Evolutionary conservation across 345 rosid genomes (phyloP).

Genomic region (Gossypium mustelinum): DNA sequence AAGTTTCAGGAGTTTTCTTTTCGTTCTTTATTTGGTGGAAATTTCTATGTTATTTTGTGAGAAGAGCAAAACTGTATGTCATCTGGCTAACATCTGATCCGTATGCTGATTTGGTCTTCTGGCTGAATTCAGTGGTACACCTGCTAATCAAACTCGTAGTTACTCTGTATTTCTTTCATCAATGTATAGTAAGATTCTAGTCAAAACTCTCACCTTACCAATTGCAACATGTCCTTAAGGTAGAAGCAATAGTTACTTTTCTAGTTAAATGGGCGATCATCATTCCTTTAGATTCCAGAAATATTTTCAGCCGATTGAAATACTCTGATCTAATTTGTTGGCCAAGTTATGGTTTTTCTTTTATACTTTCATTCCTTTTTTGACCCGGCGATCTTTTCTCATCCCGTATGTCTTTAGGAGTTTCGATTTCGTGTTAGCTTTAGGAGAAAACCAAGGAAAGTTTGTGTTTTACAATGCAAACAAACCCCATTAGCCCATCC

Average conservation of each 20-base stretch:
- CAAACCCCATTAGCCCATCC: conserved; percentile 20
- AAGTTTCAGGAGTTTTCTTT: not conserved
- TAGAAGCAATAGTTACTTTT: too few relatives aligned
- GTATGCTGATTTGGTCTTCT: too few relatives aligned
- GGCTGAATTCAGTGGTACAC: too few relatives aligned
- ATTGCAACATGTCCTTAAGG: too few relatives aligned
- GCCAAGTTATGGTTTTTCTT: not conserved
- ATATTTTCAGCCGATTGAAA: not conserved
- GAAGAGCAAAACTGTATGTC: not conserved
- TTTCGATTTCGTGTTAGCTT: not conserved
- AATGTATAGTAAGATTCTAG: too few relatives aligned
- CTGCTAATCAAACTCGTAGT: too few relatives aligned
- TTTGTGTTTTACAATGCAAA: conserved; percentile 55
- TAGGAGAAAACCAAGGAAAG: not conserved
- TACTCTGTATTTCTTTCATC: too few relatives aligned
- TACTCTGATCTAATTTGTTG: not conserved
- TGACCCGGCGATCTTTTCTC: not conserved
- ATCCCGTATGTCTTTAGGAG: not conserved
- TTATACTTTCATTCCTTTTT: not conserved
- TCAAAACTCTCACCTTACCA: too few relatives aligned
- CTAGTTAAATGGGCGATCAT: not conserved
- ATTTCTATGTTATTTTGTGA: not conserved
- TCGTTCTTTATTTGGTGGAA: too few relatives aligned
- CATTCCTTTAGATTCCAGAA: not conserved
- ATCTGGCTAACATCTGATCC: too few relatives aligned